Base-by-base conservation (phyloP, 352 stramenopile species). In the Phytopythium delawarense region DNA sequence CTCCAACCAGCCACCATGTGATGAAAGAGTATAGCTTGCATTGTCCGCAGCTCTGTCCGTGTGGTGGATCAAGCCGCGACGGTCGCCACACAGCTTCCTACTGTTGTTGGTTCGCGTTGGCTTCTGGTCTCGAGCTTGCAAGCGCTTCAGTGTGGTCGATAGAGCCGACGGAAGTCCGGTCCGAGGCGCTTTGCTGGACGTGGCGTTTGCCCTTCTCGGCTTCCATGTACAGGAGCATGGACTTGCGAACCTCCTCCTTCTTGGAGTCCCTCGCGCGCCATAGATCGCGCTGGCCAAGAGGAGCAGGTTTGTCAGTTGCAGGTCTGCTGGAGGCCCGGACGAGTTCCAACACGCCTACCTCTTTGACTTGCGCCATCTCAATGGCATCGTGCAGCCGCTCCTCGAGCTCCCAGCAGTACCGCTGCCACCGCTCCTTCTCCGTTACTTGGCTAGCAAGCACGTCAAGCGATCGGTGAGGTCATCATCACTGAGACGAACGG, bases 371-470 rank as follows among this genome's bases (percentile, higher is more conserved):
- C 37, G 74, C 88, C 42, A 70, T 74, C 54, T 85, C 71, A 39
- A 86, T 64, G 7, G 77, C 76, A 49, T 85, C 74, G 30, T 87
- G 76, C 6, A 90, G 64, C 5, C 78, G 77, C 49, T 88, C 83
- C 49, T 92, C 80, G 0, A 92, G 63, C 35, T 89, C 83, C 83
- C 83, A 92, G 62, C 79, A 91, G 42, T 91, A 87, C 0, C 72
- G 74, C 45, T 92, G 83, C 81, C 83, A 92, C 40, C 81, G 87
- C 55, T 92, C 83, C 49, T 78, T 88, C 69, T 92, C 83, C 13
- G 63, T 52, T 44, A 91, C 78, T 74, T 92, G 83, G 53, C 83
- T 90, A 30, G 25, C 25, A 3, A 34, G 15, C 58, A 30, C 5
- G 20, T 28, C 7, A 23, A 42, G 11, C 21, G 37, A 32, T 25